These are phyloP conservation scores for Phaeodactylum tricornutum DNA, from an alignment of 108 stramenopile genomes.

Conservation along the genomic window DNA sequence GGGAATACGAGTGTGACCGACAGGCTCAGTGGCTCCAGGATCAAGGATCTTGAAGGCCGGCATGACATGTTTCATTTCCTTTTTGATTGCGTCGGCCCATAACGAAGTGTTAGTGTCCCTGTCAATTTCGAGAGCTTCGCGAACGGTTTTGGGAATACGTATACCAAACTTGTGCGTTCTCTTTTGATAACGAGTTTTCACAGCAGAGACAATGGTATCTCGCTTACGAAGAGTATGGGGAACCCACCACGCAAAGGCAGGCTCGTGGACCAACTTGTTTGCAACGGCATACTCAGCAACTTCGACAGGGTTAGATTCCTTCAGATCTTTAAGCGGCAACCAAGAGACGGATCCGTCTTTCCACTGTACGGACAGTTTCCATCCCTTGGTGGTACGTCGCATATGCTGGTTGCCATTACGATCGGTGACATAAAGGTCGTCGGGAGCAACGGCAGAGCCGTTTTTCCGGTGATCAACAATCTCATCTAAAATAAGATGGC, in stretches of 20 bases:
- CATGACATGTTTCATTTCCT: conserved; percentile 33
- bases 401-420: background rate
- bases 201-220: conserved; percentile 11
- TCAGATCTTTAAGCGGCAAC: conserved; percentile 12
- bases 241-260: conserved; percentile 39
- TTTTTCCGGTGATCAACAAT: conserved; percentile 14
- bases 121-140: conserved; percentile 36
- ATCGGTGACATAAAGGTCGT: background rate
- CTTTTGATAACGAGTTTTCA: conserved; percentile 5
- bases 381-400: conserved; percentile 33
- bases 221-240: conserved; percentile 12
- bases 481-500: conserved; percentile 5
- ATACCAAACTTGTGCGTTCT: conserved; percentile 11
- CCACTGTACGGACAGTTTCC: conserved; percentile 29
- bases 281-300: conserved; percentile 17
- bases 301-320: conserved; percentile 17
- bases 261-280: conserved; percentile 10
- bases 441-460: background rate
- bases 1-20: background rate
- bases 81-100: conserved; percentile 29
- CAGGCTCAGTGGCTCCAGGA: conserved; percentile 5
- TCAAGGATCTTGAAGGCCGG: conserved; percentile 31
- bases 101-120: conserved; percentile 23
- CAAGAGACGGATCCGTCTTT: conserved; percentile 21
- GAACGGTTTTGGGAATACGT: conserved; percentile 12